A percentile compares a stretch with the other conserved stretches of the same genome.
Evolutionary conservation across 371 early-diverging fungal genomes (phyloP).

Genomic region (Apophysomyces variabilis): DNA sequence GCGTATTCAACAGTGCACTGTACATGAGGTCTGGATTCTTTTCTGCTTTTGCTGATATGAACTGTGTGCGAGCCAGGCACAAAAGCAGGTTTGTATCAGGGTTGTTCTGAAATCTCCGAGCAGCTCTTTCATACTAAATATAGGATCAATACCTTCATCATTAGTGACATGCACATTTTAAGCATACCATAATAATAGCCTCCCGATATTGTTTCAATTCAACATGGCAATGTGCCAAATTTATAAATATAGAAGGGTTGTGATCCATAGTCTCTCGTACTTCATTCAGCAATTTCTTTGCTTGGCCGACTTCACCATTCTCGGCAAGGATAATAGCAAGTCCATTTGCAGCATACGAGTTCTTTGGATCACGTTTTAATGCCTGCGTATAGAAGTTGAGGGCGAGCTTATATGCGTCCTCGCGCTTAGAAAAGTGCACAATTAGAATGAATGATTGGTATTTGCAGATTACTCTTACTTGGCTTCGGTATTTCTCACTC

Average conservation of each 20-base stretch:
- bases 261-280: slow-evolving; percentile 64
- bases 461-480: slow-evolving; percentile 33
- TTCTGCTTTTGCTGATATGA: slow-evolving; percentile 73
- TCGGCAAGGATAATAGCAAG: slow-evolving; percentile 83
- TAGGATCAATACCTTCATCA: background rate
- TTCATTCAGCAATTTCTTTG: slow-evolving; percentile 77
- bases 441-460: background rate
- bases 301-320: slow-evolving; percentile 67
- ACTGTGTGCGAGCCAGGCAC: slow-evolving; percentile 83
- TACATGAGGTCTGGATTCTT: slow-evolving; percentile 75
- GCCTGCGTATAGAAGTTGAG: slow-evolving; percentile 85
- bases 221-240: slow-evolving; percentile 79
- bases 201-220: slow-evolving; percentile 74
- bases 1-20: slow-evolving; percentile 62
- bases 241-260: slow-evolving; percentile 69
- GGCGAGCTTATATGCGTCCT: slow-evolving; percentile 71
- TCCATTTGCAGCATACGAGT: slow-evolving; percentile 80
- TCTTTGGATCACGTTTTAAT: slow-evolving; percentile 70
- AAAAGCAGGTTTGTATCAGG: slow-evolving; percentile 64
- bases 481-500: slow-evolving; percentile 32
- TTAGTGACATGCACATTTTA: background rate
- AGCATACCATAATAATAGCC: slow-evolving; percentile 66
- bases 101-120: slow-evolving; percentile 56
- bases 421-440: slow-evolving; percentile 27
- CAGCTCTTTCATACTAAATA: slow-evolving; percentile 71